These are phyloP conservation scores for Pleurotus djamor DNA, from an alignment of 768 basidiomycete genomes.

Conservation along the genomic window DNA sequence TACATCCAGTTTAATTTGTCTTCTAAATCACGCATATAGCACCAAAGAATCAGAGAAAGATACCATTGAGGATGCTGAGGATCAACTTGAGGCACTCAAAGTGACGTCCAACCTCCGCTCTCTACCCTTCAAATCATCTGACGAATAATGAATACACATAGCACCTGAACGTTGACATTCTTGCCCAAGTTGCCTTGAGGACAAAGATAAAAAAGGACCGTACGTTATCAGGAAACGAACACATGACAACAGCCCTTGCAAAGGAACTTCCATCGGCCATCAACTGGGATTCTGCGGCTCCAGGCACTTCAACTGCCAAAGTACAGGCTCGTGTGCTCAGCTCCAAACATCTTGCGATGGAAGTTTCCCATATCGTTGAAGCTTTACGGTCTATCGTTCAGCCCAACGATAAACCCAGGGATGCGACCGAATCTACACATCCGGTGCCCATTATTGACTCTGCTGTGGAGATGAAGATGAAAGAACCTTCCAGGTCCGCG, in stretches of 20 bases:
- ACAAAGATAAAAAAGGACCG: slow-evolving; percentile 77
- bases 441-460: background rate
- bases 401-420: slow-evolving; percentile 16
- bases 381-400: slow-evolving; percentile 43
- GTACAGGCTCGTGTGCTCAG: slow-evolving; percentile 74
- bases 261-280: slow-evolving; percentile 32
- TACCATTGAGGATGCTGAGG: slow-evolving; percentile 49
- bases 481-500: too few relatives aligned
- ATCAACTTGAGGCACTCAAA: slow-evolving; percentile 64
- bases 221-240: slow-evolving; percentile 45
- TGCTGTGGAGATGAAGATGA: slow-evolving; percentile 21
- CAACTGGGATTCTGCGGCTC: slow-evolving; percentile 25
- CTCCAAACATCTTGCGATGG: slow-evolving; percentile 68
- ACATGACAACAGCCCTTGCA: slow-evolving; percentile 41
- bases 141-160: slow-evolving; percentile 21
- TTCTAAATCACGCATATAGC: slow-evolving; percentile 19
- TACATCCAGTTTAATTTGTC: background rate
- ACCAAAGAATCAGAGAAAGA: slow-evolving; percentile 32
- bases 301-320: slow-evolving; percentile 50
- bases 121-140: background rate
- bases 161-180: slow-evolving; percentile 54
- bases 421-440: slow-evolving; percentile 2
- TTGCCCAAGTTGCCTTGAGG: slow-evolving; percentile 65
- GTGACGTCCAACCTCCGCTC: slow-evolving; percentile 29
- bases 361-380: slow-evolving; percentile 49